These are phyloP conservation scores for Curvularia lunata DNA, from an alignment of 2,329 filamentous ascomycete genomes.

Conservation along the genomic window DNA sequence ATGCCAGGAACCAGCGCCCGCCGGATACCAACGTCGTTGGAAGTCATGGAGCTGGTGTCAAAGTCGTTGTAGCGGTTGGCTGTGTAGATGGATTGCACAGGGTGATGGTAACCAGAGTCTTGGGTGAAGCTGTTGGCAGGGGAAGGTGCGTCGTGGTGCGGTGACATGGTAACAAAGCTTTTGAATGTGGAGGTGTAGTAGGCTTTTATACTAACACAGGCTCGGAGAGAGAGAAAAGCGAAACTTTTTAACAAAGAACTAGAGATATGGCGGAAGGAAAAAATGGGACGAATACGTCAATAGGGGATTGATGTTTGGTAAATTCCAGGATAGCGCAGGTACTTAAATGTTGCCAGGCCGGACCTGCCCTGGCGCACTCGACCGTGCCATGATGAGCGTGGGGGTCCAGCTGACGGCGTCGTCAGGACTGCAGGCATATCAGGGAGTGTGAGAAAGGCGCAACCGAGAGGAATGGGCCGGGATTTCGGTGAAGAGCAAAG, in stretches of 20 bases:
- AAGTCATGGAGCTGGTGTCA: conserved; percentile 48
- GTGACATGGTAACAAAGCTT: conserved; percentile 43
- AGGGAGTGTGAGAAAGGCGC: conserved; percentile 31
- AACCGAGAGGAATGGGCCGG: conserved; percentile 34
- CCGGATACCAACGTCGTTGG: conserved; percentile 40
- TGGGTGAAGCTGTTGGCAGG: conserved; percentile 44
- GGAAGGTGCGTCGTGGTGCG: conserved; percentile 49
- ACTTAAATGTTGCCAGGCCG: conserved; percentile 48
- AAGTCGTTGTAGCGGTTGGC: conserved; percentile 47
- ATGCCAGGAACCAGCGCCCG: conserved; percentile 50
- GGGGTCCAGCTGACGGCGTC: conserved; percentile 50
- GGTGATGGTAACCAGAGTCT: conserved; percentile 37
- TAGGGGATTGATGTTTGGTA: conserved; percentile 33
- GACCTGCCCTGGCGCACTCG: conserved; percentile 26
- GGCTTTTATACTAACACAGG: conserved; percentile 40
- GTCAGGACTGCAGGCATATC: conserved; percentile 40
- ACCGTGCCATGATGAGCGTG: conserved; percentile 38
- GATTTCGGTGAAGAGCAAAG: conserved; percentile 40
- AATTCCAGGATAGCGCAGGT: conserved; percentile 40
- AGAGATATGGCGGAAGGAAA: conserved; percentile 32
- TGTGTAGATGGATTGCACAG: conserved; percentile 45
- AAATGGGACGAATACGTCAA: conserved; percentile 47
- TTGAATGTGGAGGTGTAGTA: conserved; percentile 11
- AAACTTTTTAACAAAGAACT: conserved; percentile 46
- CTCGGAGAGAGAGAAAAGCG: conserved; percentile 24